phyloP scores from a whole-genome alignment of 352 stramenopile species.

The Globisporangium lucens region DNA sequence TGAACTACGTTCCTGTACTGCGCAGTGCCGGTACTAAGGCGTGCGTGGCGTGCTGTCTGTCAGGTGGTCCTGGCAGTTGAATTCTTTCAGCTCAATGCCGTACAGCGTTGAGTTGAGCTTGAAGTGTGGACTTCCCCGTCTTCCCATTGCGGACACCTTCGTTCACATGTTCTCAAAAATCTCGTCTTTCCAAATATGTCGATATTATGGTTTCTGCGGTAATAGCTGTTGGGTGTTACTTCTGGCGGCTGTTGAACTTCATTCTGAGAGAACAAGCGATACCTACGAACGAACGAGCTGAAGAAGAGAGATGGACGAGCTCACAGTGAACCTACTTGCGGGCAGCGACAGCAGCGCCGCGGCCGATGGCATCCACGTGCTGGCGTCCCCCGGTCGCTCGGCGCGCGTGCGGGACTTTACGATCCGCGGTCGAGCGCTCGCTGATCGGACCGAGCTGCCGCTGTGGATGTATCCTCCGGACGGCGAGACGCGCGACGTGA shows the following conservation, averaged over 20 bases:
- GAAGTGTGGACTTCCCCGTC: neutral
- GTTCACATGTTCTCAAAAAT: neutral
- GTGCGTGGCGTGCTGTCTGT: too few relatives aligned
- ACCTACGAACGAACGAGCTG: neutral
- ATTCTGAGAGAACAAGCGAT: neutral
- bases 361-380: neutral
- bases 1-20: too few relatives aligned
- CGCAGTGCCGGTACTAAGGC: too few relatives aligned
- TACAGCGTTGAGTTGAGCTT: too few relatives aligned
- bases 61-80: too few relatives aligned
- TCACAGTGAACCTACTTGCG: conserved; percentile 37
- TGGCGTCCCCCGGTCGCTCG: conserved; percentile 8
- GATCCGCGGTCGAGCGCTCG: conserved; percentile 11
- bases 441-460: conserved; percentile 24
- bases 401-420: conserved; percentile 17
- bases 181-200: neutral
- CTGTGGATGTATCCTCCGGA: conserved; percentile 43
- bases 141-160: neutral
- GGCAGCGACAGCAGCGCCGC: neutral
- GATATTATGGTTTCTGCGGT: neutral
- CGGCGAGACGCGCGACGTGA: conserved; percentile 31
- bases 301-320: conserved; percentile 39
- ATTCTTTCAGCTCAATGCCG: too few relatives aligned
- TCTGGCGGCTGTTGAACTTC: conserved; percentile 1
- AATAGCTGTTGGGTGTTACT: neutral